Evolutionary conservation across 768 basidiomycete species (phyloP).

Genomic region (Termitomyces bulborhizus): DNA sequence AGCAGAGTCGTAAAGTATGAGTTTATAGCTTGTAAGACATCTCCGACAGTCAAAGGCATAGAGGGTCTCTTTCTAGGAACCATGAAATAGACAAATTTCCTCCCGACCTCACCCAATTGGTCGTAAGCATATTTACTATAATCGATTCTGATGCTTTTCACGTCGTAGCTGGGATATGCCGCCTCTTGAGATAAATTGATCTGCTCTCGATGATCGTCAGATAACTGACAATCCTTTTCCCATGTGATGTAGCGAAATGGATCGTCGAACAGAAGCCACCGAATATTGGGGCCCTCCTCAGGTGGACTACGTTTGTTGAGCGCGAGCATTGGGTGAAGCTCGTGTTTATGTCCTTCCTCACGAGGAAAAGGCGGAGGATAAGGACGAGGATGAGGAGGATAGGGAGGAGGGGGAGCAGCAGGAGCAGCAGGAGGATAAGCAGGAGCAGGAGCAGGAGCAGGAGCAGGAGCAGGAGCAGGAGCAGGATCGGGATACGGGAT

Average conservation of each 20-base stretch:
- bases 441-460: too few species aligned
- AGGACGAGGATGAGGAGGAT: not conserved
- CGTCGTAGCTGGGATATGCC: not conserved
- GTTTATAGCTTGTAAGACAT: not conserved
- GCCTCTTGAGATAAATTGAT: not conserved
- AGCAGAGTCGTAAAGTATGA: not conserved
- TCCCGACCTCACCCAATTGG: not conserved
- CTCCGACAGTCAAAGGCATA: not conserved
- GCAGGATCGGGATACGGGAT: too few species aligned
- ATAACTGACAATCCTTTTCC: not conserved
- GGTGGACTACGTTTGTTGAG: not conserved
- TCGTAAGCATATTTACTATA: not conserved
- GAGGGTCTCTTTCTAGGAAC: not conserved
- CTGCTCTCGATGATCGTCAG: not conserved
- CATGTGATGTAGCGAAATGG: not conserved
- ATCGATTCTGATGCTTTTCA: not conserved
- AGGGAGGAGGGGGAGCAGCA: too few species aligned
- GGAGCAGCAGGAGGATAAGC: too few species aligned
- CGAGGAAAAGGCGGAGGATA: not conserved
- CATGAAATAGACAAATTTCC: not conserved
- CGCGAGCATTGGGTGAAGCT: constrained; percentile 2
- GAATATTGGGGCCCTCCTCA: not conserved
- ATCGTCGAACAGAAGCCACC: not conserved
- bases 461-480: too few species aligned
- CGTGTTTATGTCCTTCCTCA: too few species aligned